Evolutionary conservation across 163 green algal genomes (phyloP), one percentile per base, ranked within the genome.

Genomic region (Coccomyxa subellipsoidea): DNA sequence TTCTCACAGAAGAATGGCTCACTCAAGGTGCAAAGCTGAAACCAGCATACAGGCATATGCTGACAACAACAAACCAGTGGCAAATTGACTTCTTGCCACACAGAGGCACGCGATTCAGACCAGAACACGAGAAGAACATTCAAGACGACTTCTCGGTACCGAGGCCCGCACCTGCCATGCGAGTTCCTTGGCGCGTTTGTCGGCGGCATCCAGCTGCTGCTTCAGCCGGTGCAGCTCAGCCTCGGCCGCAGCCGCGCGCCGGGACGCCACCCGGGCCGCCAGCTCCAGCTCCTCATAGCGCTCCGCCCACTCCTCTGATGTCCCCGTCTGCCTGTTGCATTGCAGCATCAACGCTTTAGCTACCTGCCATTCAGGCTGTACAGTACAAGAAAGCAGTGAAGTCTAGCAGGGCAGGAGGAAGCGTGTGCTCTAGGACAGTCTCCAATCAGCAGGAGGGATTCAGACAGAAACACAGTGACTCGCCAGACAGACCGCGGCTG

Each of bases 151-250:
- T 12, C 47, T 8, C 47, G 21, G 47, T 1, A 59, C 0, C 47
- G 23, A 59, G 47, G 21, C 47, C 47, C 71, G 9, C 32, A 78
- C 59, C 73, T 89, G 85, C 85, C 85, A 89, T 0, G 76, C 71
- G 31, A 89, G 78, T 23, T 87, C 83, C 54, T 87, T 83, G 15
- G 83, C 85, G 69, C 86, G 83, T 77, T 80, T 85, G 54, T 87
- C 80, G 39, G 80, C 71, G 7, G 29, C 40, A 8, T 82, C 34
- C 69, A 86, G 38, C 82, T 76, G 82, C 82, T 69, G 59, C 75
- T 76, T 78, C 8, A 85, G 27, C 3, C 32, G 15, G 34, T 87
- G 77, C 35, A 83, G 21, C 76, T 86, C 76, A 12, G 25, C 54
- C 53, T 89, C 82, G 31, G 82, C 82, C n/a, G 79, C 79, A 36